Evolutionary conservation across 345 rosid genomes (phyloP), one percentile per base, ranked within the genome.

Genomic region (Aethionema arabicum): DNA sequence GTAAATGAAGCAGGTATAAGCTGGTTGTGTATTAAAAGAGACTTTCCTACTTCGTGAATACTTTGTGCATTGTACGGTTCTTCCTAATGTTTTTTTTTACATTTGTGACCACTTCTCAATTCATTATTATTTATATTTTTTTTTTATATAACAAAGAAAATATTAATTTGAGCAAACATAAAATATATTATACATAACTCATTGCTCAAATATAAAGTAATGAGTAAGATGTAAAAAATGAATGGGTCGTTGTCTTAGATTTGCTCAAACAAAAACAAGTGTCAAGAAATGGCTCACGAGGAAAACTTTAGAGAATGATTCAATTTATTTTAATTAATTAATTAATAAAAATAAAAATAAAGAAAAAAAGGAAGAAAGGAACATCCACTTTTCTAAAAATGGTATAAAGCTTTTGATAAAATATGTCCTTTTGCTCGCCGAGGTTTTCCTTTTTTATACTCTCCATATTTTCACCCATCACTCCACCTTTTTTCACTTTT

Each of bases 371-470:
- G 15, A 47, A 51, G 70, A 70, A 57, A 70, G 74, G 42, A 70
- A 70, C 74, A 56, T 65, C 74, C 74, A 70, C 74, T 51, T 70
- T 69, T 57, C 74, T 29, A 51, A 41, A 56, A 63, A 57, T 64
- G 69, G 69, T 57, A 70, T 64, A 57, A 64, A 64, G 60, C 65
- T 63, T 70, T 70, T 70, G 65, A 70, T 63, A 56, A 56, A 56
- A 43, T 21, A 8, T 64, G 60, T 70, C 68, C 45, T 70, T 60
- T 63, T 64, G 70, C 63, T 63, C 53, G 69, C 65, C 74, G 74
- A 70, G 70, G 74, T 64, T 70, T 70, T 63, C 74, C 70, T 41
- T 56, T 7, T 70, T 41, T 56, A 50, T 63, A 63, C 64, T 33
- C 41, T 56, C 63, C 12, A 70, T 29, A 63, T 56, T 11, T 48